phyloP scores from a whole-genome alignment of 225 moss, liverwort and hornwort species.

The Sphagnum tenellum region DNA sequence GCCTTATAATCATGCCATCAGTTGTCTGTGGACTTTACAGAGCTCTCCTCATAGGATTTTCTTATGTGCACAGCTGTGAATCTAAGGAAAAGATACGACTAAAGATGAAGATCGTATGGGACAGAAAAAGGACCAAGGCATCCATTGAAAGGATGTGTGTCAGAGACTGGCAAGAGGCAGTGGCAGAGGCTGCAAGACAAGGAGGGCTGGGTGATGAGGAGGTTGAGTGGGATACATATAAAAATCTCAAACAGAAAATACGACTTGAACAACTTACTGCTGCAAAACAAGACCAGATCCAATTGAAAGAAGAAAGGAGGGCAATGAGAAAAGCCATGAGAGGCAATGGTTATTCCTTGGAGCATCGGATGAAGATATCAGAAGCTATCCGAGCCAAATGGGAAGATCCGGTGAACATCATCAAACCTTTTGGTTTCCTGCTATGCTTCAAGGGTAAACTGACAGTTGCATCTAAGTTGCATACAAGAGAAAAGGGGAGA shows the following conservation, averaged over 20 bases:
- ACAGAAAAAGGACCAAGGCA: conserved; percentile 15
- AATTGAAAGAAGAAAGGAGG: background rate
- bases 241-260: conserved; percentile 10
- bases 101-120: conserved; percentile 25
- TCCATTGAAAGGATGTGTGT: conserved; percentile 23
- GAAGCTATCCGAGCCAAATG: conserved; percentile 46
- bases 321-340: conserved; percentile 6
- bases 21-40: too few species aligned
- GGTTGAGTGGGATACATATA: conserved; percentile 27
- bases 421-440: too few species aligned
- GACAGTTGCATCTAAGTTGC: too few species aligned
- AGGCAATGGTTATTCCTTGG: conserved; percentile 3
- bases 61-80: conserved; percentile 25
- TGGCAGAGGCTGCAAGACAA: conserved; percentile 38
- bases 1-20: too few species aligned
- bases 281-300: background rate
- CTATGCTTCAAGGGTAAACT: too few species aligned
- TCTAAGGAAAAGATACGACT: conserved; percentile 32
- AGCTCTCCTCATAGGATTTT: background rate
- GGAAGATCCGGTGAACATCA: conserved; percentile 32
- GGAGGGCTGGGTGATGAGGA: conserved; percentile 32
- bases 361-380: conserved; percentile 38
- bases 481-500: too few species aligned
- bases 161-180: conserved; percentile 26
- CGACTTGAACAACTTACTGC: conserved; percentile 1